These are phyloP conservation scores for Neohortaea acidophila DNA, from an alignment of 495 filamentous ascomycete genomes.

Conservation along the genomic window DNA sequence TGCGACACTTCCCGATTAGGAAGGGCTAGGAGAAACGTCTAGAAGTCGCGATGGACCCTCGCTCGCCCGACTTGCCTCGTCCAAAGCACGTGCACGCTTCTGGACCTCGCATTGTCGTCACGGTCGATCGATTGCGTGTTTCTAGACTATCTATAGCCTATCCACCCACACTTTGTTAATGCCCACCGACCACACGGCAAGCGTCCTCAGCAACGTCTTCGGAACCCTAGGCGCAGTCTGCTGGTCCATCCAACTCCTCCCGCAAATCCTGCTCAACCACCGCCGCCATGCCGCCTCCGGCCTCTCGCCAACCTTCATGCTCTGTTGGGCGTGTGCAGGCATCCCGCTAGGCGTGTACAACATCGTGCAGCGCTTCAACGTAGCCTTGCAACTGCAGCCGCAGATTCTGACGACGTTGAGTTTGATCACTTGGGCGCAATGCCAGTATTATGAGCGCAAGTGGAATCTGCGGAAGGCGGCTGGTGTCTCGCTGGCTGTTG, in stretches of 20 bases:
- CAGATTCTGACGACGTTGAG: slow-evolving; percentile 48
- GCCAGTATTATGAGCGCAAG: slow-evolving; percentile 46
- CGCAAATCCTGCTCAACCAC: slow-evolving; percentile 51
- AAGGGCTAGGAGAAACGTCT: too few relatives aligned
- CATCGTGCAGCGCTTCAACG: slow-evolving; percentile 44
- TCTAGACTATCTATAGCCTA: too few relatives aligned
- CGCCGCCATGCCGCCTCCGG: slow-evolving; percentile 43
- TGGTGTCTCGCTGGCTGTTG: slow-evolving; percentile 28
- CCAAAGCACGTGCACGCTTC: too few relatives aligned
- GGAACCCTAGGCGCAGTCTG: slow-evolving; percentile 42
- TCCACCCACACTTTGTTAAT: too few relatives aligned
- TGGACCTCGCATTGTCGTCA: too few relatives aligned
- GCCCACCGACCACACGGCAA: too few relatives aligned
- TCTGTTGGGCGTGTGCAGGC: slow-evolving; percentile 49
- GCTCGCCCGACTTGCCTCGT: too few relatives aligned
- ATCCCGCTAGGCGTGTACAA: slow-evolving; percentile 53
- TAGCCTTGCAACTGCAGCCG: slow-evolving; percentile 44
- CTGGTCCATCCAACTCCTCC: slow-evolving; percentile 47
- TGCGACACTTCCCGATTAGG: too few relatives aligned
- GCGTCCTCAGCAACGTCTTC: slow-evolving; percentile 41
- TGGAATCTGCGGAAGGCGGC: slow-evolving; percentile 33
- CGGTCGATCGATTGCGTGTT: too few relatives aligned
- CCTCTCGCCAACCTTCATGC: slow-evolving; percentile 49
- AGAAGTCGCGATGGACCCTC: too few relatives aligned
- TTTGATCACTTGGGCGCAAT: slow-evolving; percentile 48